Evolutionary conservation across 768 basidiomycete species (phyloP).

Genomic region (Psilocybe cubensis): DNA sequence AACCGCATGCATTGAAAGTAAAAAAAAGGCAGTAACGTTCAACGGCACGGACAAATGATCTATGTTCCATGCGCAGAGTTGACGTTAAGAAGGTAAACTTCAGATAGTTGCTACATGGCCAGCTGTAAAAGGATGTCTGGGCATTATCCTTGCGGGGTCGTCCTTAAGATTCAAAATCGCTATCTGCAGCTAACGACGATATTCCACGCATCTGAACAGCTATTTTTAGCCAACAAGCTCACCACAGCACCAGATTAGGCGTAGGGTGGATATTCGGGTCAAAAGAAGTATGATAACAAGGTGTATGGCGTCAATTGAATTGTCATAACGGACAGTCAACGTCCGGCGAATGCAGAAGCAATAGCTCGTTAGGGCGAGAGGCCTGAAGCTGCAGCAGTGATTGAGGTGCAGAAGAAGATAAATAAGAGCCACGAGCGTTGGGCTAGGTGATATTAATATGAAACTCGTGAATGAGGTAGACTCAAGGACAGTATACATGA

Average conservation of each 20-base stretch:
- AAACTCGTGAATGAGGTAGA: too few relatives aligned
- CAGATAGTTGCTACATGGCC: too few relatives aligned
- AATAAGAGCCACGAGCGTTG: too few relatives aligned
- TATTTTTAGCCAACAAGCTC: neutral
- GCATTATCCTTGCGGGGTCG: too few relatives aligned
- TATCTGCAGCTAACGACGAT: neutral
- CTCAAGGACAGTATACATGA: too few relatives aligned
- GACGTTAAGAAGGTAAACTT: neutral
- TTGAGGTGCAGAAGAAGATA: too few relatives aligned
- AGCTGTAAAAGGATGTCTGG: too few relatives aligned
- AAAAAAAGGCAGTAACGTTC: neutral
- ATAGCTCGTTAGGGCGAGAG: too few relatives aligned
- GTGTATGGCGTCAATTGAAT: neutral
- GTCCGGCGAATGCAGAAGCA: too few relatives aligned
- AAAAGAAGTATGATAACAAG: neutral
- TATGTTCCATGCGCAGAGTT: neutral
- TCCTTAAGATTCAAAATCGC: neutral
- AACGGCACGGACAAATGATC: neutral
- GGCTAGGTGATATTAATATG: too few relatives aligned
- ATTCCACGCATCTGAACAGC: neutral
- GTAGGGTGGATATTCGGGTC: neutral
- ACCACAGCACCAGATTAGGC: too few relatives aligned
- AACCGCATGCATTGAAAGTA: constrained; percentile 8
- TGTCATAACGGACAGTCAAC: neutral
- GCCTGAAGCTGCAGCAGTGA: too few relatives aligned